These are phyloP conservation scores for Sporobolus alterniflorus DNA, from an alignment of 202 grass and related monocot genomes.

Conservation along the genomic window DNA sequence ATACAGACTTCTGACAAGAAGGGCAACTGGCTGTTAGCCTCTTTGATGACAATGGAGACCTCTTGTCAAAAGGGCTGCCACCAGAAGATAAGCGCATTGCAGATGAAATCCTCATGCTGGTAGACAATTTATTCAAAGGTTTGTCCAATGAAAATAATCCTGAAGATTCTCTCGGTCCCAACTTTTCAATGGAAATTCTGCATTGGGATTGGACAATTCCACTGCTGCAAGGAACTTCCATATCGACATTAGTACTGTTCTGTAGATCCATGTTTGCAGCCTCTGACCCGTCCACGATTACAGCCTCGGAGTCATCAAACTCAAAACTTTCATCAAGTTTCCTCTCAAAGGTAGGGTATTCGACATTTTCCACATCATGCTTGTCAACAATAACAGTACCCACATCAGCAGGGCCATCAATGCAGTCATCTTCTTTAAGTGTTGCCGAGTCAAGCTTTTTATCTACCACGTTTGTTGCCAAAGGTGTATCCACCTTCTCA, in stretches of 20 bases:
- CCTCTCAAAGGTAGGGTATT: conserved; percentile 27
- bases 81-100: conserved; percentile 29
- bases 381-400: conserved; percentile 12
- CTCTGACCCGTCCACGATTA: conserved; percentile 10
- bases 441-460: neutral
- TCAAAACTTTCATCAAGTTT: conserved; percentile 44
- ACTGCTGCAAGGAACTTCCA: conserved; percentile 3
- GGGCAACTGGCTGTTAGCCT: conserved; percentile 44
- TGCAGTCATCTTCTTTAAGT: conserved; percentile 28
- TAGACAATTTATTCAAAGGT: conserved; percentile 12
- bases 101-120: conserved; percentile 11
- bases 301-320: conserved; percentile 41
- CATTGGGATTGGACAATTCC: conserved; percentile 5
- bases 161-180: conserved; percentile 22
- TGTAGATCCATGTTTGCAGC: conserved; percentile 12
- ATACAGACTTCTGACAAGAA: conserved; percentile 39
- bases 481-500: conserved; percentile 25
- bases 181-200: conserved; percentile 13
- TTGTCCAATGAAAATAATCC: conserved; percentile 3
- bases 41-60: conserved; percentile 33
- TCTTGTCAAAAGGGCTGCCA: conserved; percentile 19
- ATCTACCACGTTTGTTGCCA: conserved; percentile 19
- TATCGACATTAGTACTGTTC: neutral
- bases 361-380: conserved; percentile 1
- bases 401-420: conserved; percentile 25